Base-by-base conservation (phyloP, 768 basidiomycete genomes). In the Exsudoporus frostii region DNA sequence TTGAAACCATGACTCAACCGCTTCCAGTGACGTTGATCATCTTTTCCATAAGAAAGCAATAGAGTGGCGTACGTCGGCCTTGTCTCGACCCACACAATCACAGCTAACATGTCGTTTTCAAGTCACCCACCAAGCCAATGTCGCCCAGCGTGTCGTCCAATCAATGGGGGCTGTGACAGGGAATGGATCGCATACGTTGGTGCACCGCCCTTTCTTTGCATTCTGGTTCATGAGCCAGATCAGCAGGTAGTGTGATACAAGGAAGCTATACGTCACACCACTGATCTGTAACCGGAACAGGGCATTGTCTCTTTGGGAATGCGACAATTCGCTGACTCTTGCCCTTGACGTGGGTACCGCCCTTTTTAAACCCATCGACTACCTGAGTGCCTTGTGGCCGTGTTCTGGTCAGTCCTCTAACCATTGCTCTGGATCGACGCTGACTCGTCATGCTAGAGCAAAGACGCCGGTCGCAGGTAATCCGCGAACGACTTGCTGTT, bases 191-290 rank as follows among this genome's bases (percentile, higher is more conserved):
- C 77, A 81, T 54, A 65, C 75, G 30, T 67, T 89, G 22, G 71
- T 80, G 3, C 73, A 78, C 15, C 72, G 86, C 51, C 87, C 87
- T 10, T 85, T 85, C 64, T 85, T 82, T 63, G 74, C 82, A 22
- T 86, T 86, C 65, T 88, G 85, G 86, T 87, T 89, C 63, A 85
- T 86, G 84, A 77, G 78, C 20, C 85, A 88, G 67, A 78, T 88
- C 48, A 75, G 73, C 63, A 77, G 82, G 83, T 80, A 51, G 48
- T 67, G 65, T 49, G 41, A 40, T 32, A 15, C 33, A 45, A 20
- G 41, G 17, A 25, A 48, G 30, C 22, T 44, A 39, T 39, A 14
- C 19, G 47, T 48, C 53, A 57, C 50, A 48, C 45, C 49, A 43
- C 46, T 58, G 30, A 66, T 56, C 42, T 55, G 36, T 29, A 17